These are phyloP conservation scores for Auriscalpium microsporum DNA, from an alignment of 768 basidiomycete genomes.

Conservation along the genomic window DNA sequence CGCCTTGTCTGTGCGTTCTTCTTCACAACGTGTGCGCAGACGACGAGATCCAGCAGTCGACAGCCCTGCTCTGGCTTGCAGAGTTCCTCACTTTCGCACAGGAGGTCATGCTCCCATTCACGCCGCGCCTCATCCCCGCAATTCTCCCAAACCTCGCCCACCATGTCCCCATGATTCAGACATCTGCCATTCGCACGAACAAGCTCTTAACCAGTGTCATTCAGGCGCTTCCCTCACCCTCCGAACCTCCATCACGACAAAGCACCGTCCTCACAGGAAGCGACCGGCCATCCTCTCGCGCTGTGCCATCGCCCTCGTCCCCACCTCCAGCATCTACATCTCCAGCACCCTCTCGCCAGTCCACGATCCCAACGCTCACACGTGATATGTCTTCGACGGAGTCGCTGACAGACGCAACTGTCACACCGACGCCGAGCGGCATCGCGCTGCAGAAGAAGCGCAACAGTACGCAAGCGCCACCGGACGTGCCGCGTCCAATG, in stretches of 20 bases:
- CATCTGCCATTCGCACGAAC: constrained; percentile 80
- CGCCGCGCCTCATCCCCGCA: constrained; percentile 85
- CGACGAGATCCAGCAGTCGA: constrained; percentile 91
- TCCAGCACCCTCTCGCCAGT: constrained; percentile 40
- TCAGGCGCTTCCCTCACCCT: constrained; percentile 71
- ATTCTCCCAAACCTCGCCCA: constrained; percentile 94
- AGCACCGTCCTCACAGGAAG: constrained; percentile 15
- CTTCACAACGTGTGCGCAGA: constrained; percentile 36
- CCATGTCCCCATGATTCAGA: constrained; percentile 81
- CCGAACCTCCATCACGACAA: constrained; percentile 35
- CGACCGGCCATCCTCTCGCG: constrained; percentile 17
- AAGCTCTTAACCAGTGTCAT: constrained; percentile 79
- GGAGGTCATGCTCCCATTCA: constrained; percentile 91
- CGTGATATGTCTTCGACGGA: constrained; percentile 46
- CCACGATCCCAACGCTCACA: constrained; percentile 27
- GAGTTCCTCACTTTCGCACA: constrained; percentile 83
- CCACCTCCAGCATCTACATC: constrained; percentile 42
- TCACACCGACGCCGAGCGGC: constrained; percentile 11
- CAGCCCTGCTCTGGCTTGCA: constrained; percentile 87
- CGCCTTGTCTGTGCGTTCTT: not conserved
- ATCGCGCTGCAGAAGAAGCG: constrained; percentile 16
- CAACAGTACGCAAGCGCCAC: constrained; percentile 3
- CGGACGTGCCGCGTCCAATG: not conserved
- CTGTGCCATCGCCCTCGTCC: constrained; percentile 38
- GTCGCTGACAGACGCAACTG: constrained; percentile 25